Evolutionary conservation across 768 basidiomycete genomes (phyloP).

Genomic region (Cubamyces lactineus): DNA sequence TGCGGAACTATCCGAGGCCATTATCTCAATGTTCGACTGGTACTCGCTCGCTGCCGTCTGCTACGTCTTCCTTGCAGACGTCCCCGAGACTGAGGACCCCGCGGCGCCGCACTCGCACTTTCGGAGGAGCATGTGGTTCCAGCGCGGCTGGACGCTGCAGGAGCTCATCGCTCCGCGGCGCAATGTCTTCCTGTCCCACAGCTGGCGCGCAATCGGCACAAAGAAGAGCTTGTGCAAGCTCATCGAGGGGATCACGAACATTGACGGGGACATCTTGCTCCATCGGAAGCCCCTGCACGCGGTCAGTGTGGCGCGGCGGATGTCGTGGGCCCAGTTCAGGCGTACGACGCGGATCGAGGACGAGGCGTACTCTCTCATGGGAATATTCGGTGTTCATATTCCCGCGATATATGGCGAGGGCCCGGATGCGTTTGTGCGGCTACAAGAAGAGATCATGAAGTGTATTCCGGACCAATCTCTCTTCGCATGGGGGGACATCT

Average conservation of each 20-base stretch:
- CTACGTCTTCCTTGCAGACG: constrained; percentile 1
- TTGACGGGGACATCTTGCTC: neutral
- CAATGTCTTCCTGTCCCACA: neutral
- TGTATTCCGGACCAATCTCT: neutral
- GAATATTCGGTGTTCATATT: no score
- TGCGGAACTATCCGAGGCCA: constrained; percentile 7
- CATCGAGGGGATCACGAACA: neutral
- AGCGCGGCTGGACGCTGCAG: neutral
- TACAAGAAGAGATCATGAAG: neutral
- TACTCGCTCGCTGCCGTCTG: neutral
- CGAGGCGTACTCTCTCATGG: no score
- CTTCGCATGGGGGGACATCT: neutral
- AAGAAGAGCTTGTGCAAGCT: neutral
- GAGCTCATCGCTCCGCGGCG: neutral
- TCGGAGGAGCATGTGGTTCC: neutral
- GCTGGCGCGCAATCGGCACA: neutral
- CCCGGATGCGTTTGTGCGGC: no score
- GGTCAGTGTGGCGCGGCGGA: no score
- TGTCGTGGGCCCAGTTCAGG: no score
- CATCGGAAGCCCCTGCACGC: neutral
- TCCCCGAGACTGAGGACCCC: neutral
- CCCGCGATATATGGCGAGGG: no score
- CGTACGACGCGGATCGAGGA: no score
- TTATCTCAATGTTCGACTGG: neutral
- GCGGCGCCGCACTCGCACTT: neutral